Evolutionary conservation across 139 green algal species (phyloP).

Genomic region (Coelastrella sp.): DNA sequence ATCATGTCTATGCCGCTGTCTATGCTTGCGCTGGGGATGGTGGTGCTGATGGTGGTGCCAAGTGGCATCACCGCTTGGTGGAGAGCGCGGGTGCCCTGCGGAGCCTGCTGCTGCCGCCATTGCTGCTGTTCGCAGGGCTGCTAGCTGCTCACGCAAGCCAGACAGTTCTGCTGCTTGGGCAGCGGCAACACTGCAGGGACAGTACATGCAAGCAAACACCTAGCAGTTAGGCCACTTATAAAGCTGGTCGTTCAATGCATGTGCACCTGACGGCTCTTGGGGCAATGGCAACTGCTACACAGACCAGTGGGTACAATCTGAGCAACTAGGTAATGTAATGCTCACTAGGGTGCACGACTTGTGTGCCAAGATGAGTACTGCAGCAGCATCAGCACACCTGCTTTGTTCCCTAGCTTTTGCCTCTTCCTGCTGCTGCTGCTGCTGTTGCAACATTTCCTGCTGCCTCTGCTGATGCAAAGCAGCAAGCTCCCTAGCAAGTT

Average conservation of each 20-base stretch:
- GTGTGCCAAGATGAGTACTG: no score
- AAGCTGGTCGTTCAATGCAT: no score
- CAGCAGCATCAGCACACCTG: conserved; percentile 3
- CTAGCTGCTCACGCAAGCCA: conserved; percentile 25
- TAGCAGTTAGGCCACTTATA: not conserved
- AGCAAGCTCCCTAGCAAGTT: conserved; percentile 55
- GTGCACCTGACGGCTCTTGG: no score
- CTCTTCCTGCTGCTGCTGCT: conserved; percentile 29
- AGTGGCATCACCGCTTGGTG: not conserved
- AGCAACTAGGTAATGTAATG: no score
- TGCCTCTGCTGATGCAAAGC: conserved; percentile 51
- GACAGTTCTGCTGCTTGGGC: conserved; percentile 19
- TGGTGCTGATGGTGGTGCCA: not conserved
- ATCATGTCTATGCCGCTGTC: not conserved
- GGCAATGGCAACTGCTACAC: no score
- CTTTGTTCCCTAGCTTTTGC: conserved; percentile 27
- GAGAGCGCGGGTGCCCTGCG: not conserved
- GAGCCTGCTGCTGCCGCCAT: not conserved
- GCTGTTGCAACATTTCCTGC: conserved; percentile 17
- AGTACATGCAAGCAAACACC: not conserved
- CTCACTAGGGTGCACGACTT: no score
- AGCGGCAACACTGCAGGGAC: conserved; percentile 24
- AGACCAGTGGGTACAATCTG: no score
- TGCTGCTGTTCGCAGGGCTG: conserved; percentile 8
- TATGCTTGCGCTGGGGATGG: not conserved